Evolutionary conservation across 176 grass and related monocot species (phyloP).

Genomic region (Alloteropsis semialata): DNA sequence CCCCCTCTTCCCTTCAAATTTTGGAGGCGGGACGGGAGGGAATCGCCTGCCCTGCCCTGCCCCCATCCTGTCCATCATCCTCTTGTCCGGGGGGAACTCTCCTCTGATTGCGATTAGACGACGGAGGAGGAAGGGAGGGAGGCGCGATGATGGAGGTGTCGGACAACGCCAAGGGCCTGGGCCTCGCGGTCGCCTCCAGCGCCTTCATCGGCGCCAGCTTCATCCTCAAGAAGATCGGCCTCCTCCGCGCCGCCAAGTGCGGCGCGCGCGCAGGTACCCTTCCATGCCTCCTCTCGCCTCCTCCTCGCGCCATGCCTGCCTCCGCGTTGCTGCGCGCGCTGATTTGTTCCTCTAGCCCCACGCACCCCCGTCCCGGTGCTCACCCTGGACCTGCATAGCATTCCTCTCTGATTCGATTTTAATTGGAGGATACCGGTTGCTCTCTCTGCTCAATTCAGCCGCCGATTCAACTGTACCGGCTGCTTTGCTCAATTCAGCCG

Average conservation of each 20-base stretch:
- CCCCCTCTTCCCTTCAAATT: slow-evolving; percentile 22
- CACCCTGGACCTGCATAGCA: not conserved
- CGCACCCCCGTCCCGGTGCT: no score
- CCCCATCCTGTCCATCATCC: not conserved
- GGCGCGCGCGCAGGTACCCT: slow-evolving; percentile 58
- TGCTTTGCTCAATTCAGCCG: not conserved
- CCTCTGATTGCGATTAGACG: not conserved
- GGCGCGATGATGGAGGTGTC: slow-evolving; percentile 32
- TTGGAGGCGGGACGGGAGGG: not conserved
- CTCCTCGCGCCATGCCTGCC: no score
- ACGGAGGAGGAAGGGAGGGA: not conserved
- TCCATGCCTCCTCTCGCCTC: no score
- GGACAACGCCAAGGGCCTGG: slow-evolving; percentile 76
- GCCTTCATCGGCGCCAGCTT: slow-evolving; percentile 90
- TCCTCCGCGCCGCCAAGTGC: slow-evolving; percentile 70
- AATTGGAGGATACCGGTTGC: not conserved
- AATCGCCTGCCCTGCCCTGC: not conserved
- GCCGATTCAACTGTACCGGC: not conserved
- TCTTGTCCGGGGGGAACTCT: no score
- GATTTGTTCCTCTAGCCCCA: no score
- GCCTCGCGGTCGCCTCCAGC: slow-evolving; percentile 69
- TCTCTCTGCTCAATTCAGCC: not conserved
- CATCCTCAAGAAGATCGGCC: slow-evolving; percentile 97
- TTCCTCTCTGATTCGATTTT: not conserved
- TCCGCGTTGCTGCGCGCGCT: not conserved